Evolutionary conservation across 108 stramenopile genomes (phyloP).

Genomic region (Nitzschia sp.): DNA sequence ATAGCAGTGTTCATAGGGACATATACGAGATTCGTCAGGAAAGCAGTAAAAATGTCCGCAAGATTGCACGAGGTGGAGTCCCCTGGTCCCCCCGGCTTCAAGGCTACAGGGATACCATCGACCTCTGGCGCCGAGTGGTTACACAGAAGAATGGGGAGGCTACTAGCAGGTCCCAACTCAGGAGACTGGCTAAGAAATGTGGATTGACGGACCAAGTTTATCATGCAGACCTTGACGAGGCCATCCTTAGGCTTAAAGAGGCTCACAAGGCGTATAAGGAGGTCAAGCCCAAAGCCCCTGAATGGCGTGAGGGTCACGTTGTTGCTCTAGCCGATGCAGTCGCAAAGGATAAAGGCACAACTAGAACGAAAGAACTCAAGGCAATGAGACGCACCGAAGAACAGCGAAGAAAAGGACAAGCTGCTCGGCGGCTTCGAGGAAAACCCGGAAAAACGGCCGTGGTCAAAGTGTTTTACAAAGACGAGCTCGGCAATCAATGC

Average conservation of each 20-base stretch:
- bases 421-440: neutral
- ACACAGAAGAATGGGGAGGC: neutral
- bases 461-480: neutral
- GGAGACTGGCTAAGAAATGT: neutral
- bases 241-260: too few species aligned
- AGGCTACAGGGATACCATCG: neutral
- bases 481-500: neutral
- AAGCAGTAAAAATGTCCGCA: neutral
- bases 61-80: neutral
- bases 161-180: neutral
- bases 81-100: constrained; percentile 2
- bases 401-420: too few species aligned
- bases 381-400: neutral
- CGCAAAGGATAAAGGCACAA: neutral
- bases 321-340: neutral
- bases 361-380: neutral
- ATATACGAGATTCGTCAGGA: neutral
- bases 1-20: too few species aligned
- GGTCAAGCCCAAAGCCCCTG: neutral
- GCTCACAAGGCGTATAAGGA: neutral
- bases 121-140: neutral
- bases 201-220: too few species aligned
- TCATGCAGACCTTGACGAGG: neutral
- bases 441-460: neutral
- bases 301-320: neutral